Evolutionary conservation across 495 filamentous ascomycete species (phyloP).

Genomic region (Penicillium coprophilum): DNA sequence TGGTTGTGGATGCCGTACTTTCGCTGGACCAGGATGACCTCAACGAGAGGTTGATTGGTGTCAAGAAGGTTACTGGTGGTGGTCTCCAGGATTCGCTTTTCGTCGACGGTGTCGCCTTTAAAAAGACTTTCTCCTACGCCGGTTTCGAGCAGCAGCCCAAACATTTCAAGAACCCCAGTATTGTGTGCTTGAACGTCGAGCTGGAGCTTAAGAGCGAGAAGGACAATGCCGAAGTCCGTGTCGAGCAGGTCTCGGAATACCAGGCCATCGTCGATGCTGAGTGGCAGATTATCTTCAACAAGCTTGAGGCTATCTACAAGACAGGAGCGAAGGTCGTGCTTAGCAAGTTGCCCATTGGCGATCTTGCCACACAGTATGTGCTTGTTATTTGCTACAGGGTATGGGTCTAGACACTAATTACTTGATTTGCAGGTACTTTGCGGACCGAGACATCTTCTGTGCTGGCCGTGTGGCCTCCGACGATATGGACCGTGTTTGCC

Average conservation of each 20-base stretch:
- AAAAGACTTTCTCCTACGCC: constrained; percentile 99
- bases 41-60: constrained; percentile 95
- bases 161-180: constrained; percentile 86
- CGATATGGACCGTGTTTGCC: constrained; percentile 93
- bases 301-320: constrained; percentile 88
- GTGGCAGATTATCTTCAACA: constrained; percentile 99
- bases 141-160: constrained; percentile 99
- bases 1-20: constrained; percentile 96
- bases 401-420: constrained; percentile 5
- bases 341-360: constrained; percentile 95
- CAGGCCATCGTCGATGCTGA: constrained; percentile 99
- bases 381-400: neutral
- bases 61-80: constrained; percentile 97
- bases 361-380: constrained; percentile 89
- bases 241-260: constrained; percentile 98
- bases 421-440: constrained; percentile 68
- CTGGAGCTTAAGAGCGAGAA: constrained; percentile 97
- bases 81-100: constrained; percentile 96
- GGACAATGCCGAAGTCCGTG: constrained; percentile 96
- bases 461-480: constrained; percentile 90
- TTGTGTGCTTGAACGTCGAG: constrained; percentile 96
- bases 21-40: constrained; percentile 97
- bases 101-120: constrained; percentile 97
- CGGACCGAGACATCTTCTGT: constrained; percentile 97
- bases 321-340: constrained; percentile 96